These are phyloP conservation scores for Phaeosphaeriaceae sp. DNA, from an alignment of 2,329 filamentous ascomycete genomes.

Conservation along the genomic window DNA sequence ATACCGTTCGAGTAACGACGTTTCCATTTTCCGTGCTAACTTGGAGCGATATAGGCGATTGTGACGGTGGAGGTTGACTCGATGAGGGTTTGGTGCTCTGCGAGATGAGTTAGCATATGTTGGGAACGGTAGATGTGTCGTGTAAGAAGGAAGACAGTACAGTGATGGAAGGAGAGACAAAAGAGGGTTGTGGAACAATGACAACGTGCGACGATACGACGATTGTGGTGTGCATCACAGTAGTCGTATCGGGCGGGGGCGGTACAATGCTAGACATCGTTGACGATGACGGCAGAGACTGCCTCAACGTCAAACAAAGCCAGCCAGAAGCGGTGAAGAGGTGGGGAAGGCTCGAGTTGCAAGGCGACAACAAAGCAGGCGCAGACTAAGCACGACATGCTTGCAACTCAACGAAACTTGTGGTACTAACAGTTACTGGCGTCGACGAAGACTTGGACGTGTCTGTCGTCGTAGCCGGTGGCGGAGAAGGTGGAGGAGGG, in stretches of 20 bases:
- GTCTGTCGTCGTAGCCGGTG: constrained; percentile 20
- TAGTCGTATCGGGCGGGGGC: constrained; percentile 31
- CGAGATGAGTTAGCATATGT: constrained; percentile 12
- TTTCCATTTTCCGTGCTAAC: constrained; percentile 54
- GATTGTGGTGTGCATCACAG: constrained; percentile 33
- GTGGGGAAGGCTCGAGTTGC: constrained; percentile 1
- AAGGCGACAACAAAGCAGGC: constrained; percentile 2
- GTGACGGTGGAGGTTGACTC: constrained; percentile 3
- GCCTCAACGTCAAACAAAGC: constrained; percentile 40
- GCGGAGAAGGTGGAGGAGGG: constrained; percentile 7
- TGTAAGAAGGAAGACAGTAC: constrained; percentile 29
- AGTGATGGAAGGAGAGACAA: constrained; percentile 4
- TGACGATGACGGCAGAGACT: constrained; percentile 44
- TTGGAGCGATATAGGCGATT: constrained; percentile 18
- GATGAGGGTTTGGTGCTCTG: constrained; percentile 17
- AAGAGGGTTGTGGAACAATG: constrained; percentile 8
- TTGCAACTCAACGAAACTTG: constrained; percentile 27
- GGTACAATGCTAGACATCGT: constrained; percentile 28
- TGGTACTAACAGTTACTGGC: constrained; percentile 38
- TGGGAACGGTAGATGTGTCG: constrained; percentile 14
- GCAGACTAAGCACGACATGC: constrained; percentile 12
- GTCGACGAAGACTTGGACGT: constrained; percentile 21
- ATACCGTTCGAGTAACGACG: constrained; percentile 54
- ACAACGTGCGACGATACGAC: constrained; percentile 25
- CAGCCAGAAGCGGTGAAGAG: not conserved